These are phyloP conservation scores for Xerocomus tenax DNA, from an alignment of 1,284 basidiomycete genomes.

Conservation along the genomic window DNA sequence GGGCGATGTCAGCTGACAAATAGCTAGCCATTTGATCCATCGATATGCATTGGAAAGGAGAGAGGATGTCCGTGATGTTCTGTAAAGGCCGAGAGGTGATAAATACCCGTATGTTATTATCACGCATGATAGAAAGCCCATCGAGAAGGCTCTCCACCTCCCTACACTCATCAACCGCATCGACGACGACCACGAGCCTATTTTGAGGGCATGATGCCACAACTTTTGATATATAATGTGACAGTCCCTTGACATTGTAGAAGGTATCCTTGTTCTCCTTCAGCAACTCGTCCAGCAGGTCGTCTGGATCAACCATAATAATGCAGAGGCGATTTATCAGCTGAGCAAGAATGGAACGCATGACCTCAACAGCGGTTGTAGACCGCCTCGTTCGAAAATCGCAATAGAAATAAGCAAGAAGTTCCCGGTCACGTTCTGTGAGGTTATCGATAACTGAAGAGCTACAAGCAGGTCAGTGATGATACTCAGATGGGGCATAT, in stretches of 20 bases:
- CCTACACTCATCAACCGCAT: slow-evolving; percentile 14
- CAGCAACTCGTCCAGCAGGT: slow-evolving; percentile 8
- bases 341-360: slow-evolving; percentile 12
- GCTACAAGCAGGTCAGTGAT: background rate
- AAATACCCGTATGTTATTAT: background rate
- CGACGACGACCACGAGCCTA: slow-evolving; percentile 2
- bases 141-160: slow-evolving; percentile 5
- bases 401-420: slow-evolving; percentile 15
- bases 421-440: background rate
- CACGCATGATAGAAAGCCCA: background rate
- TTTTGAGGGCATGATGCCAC: slow-evolving; percentile 1
- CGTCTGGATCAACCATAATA: background rate
- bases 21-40: too few species aligned
- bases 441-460: slow-evolving; percentile 11
- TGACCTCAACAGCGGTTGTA: slow-evolving; percentile 10
- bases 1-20: too few species aligned
- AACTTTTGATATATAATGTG: slow-evolving; percentile 2
- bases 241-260: slow-evolving; percentile 3
- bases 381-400: slow-evolving; percentile 10
- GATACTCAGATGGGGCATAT: too few species aligned
- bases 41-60: too few species aligned
- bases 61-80: slow-evolving; percentile 1
- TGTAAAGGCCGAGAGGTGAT: slow-evolving; percentile 3
- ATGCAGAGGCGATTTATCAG: background rate
- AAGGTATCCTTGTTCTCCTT: slow-evolving; percentile 6